These are phyloP conservation scores for Lepidium sativum DNA, from an alignment of 345 rosid species.

Conservation along the genomic window DNA sequence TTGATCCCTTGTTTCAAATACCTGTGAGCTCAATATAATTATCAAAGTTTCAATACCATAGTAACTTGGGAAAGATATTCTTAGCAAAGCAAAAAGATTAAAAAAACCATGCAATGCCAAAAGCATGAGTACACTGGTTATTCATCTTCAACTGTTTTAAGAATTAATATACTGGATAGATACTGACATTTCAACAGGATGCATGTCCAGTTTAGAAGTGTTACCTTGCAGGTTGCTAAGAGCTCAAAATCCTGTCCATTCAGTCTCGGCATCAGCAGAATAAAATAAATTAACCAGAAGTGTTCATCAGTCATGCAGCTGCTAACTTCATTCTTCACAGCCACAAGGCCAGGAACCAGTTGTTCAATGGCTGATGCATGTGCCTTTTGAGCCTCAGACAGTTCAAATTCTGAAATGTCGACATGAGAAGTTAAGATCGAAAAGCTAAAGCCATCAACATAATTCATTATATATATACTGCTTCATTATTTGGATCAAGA, in stretches of 20 bases:
- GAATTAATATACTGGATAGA: background rate
- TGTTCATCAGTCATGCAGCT: constrained; percentile 32
- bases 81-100: background rate
- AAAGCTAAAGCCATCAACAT: background rate
- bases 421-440: background rate
- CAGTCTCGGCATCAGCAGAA: constrained; percentile 61
- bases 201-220: background rate
- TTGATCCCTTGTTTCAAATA: constrained; percentile 44
- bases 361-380: constrained; percentile 48
- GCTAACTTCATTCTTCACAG: constrained; percentile 39
- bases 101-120: background rate
- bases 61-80: background rate
- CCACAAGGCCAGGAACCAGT: constrained; percentile 43
- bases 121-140: background rate
- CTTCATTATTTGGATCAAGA: background rate
- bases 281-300: constrained; percentile 72
- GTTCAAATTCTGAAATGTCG: constrained; percentile 44
- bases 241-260: constrained; percentile 47
- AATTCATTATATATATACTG: background rate
- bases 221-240: constrained; percentile 56
- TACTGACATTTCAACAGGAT: background rate
- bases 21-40: constrained; percentile 25
- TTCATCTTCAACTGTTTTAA: background rate
- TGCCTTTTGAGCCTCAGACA: constrained; percentile 49
- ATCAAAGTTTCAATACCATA: background rate